phyloP scores from a whole-genome alignment of 23 red algal genomes.

The Gracilaria gracilis region DNA sequence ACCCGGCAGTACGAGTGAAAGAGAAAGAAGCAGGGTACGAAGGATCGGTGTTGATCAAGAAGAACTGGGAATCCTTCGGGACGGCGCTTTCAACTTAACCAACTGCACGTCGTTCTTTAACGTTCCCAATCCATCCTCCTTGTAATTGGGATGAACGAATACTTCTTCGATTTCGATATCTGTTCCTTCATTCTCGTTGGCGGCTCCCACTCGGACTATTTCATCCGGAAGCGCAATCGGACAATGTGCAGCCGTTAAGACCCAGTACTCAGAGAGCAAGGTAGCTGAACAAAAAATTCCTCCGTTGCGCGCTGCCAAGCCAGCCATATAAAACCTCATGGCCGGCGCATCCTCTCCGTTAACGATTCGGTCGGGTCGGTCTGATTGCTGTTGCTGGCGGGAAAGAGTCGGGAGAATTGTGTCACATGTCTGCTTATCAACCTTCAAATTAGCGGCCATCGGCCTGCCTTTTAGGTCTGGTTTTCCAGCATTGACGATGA shows the following conservation, averaged over 20 bases:
- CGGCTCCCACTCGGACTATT: background rate
- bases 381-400: background rate
- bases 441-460: background rate
- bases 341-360: background rate
- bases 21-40: constrained; percentile 13
- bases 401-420: background rate
- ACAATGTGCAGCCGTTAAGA: constrained; percentile 77
- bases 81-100: constrained; percentile 9
- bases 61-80: background rate
- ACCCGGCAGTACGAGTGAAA: constrained; percentile 43
- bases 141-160: constrained; percentile 1
- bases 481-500: background rate
- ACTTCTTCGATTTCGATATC: background rate
- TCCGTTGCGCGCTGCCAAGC: background rate
- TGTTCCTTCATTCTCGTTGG: constrained; percentile 2
- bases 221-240: background rate
- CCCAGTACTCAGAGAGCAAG: constrained; percentile 41
- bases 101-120: constrained; percentile 27
- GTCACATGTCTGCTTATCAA: constrained; percentile 1
- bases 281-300: constrained; percentile 42
- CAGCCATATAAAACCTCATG: constrained; percentile 14
- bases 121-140: background rate
- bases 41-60: constrained; percentile 39
- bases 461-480: background rate
- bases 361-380: background rate